These are phyloP conservation scores for Capsella rubella DNA, from an alignment of 441 rosid genomes.

Conservation along the genomic window DNA sequence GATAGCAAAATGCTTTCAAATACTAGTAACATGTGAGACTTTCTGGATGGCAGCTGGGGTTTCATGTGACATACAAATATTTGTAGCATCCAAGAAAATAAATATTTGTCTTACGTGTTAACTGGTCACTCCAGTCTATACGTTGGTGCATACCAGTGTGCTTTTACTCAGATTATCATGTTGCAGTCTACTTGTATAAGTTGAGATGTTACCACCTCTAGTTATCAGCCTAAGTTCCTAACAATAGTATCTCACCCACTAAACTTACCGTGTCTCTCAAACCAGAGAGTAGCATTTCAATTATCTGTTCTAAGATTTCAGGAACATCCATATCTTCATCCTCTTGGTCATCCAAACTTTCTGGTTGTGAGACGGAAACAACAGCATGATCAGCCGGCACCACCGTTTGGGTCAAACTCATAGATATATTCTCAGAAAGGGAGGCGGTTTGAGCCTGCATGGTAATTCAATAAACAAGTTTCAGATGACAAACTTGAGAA, in stretches of 20 bases:
- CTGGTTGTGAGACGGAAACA: constrained; percentile 43
- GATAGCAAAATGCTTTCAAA: constrained; percentile 22
- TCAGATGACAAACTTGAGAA: constrained; percentile 17
- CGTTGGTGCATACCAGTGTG: neutral
- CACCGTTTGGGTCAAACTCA: constrained; percentile 47
- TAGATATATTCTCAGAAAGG: constrained; percentile 61
- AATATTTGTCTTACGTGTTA: neutral
- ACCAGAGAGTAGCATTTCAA: constrained; percentile 85
- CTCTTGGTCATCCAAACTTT: constrained; percentile 45
- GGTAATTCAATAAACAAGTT: constrained; percentile 30
- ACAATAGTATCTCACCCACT: constrained; percentile 45
- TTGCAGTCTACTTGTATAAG: neutral
- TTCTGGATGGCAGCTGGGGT: constrained; percentile 15
- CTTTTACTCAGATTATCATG: neutral
- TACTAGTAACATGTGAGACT: constrained; percentile 19
- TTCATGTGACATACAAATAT: constrained; percentile 8
- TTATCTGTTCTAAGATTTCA: constrained; percentile 82
- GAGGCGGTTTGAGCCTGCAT: constrained; percentile 69
- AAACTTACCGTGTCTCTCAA: constrained; percentile 84
- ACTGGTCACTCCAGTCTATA: neutral
- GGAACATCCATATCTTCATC: constrained; percentile 92
- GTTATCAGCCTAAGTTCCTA: neutral
- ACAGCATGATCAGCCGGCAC: constrained; percentile 38
- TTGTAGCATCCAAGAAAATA: neutral
- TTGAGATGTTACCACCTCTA: constrained; percentile 4